phyloP scores from a whole-genome alignment of 805 yeast species.

The Ogataea paraovalis region DNA sequence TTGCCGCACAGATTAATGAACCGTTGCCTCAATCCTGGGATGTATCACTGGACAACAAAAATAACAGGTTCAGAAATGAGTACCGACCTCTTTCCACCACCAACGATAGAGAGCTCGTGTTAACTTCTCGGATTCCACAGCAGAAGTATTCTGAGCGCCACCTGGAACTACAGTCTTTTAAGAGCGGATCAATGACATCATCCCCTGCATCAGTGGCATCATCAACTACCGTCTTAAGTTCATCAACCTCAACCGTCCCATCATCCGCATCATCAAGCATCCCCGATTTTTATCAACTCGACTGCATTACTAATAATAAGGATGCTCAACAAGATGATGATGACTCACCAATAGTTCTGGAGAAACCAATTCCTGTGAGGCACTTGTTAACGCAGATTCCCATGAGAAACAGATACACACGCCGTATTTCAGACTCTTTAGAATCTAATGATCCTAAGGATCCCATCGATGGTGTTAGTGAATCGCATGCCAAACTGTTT shows the following conservation, averaged over 20 bases:
- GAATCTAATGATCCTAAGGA: too few species aligned
- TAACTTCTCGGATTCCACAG: too few species aligned
- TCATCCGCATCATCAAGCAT: background rate
- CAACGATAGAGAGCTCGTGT: too few species aligned
- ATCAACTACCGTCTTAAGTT: background rate
- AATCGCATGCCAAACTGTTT: background rate
- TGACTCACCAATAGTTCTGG: background rate
- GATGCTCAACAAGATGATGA: background rate
- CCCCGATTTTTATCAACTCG: background rate
- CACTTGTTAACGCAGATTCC: background rate
- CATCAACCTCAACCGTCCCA: background rate
- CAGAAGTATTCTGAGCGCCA: too few species aligned
- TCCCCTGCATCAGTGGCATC: background rate
- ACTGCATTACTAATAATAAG: background rate
- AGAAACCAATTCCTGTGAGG: background rate
- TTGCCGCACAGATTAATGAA: constrained; percentile 14
- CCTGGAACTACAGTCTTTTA: too few species aligned
- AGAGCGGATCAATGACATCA: background rate
- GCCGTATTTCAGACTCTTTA: too few species aligned
- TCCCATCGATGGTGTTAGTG: background rate
- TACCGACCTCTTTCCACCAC: constrained; percentile 41
- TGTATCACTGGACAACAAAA: constrained; percentile 15
- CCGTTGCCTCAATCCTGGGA: constrained; percentile 18
- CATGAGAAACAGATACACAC: background rate
- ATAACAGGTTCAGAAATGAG: constrained; percentile 14